Evolutionary conservation across 306 rosid genomes (phyloP).

Genomic region (Prunus persica): DNA sequence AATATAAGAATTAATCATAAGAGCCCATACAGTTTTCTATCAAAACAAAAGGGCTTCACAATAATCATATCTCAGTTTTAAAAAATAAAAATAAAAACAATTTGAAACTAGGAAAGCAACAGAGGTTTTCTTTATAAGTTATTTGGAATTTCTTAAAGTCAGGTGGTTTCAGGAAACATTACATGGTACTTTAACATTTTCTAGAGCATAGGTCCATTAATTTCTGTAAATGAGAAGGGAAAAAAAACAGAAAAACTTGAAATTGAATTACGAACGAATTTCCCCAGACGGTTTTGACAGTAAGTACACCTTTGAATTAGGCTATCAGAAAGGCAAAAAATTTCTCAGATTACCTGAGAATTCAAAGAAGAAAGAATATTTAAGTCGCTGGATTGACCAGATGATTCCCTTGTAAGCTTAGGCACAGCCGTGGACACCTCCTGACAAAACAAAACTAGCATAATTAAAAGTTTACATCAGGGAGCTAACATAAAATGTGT

Average conservation of each 20-base stretch:
- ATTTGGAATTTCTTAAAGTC: neutral
- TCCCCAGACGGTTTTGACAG: conserved; percentile 19
- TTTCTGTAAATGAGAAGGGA: neutral
- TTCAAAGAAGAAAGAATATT: conserved; percentile 93
- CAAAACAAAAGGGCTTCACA: neutral
- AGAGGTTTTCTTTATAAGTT: neutral
- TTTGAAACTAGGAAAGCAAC: neutral
- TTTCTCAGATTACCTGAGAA: conserved; percentile 68
- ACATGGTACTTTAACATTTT: neutral
- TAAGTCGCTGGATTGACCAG: conserved; percentile 89
- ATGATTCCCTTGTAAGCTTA: conserved; percentile 73
- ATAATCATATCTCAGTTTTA: neutral
- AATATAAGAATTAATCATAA: neutral
- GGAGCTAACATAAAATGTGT: neutral
- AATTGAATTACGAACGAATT: neutral
- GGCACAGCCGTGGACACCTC: conserved; percentile 84
- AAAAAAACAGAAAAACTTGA: conserved; percentile 2
- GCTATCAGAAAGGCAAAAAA: conserved; percentile 15
- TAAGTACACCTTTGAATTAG: conserved; percentile 6
- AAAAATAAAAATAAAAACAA: neutral
- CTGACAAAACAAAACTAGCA: conserved; percentile 44
- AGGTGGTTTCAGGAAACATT: neutral
- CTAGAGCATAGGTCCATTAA: neutral
- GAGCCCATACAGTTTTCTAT: neutral
- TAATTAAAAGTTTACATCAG: neutral